Conservation (phyloP, 805 yeast species). For the Candida maesae region DNA sequence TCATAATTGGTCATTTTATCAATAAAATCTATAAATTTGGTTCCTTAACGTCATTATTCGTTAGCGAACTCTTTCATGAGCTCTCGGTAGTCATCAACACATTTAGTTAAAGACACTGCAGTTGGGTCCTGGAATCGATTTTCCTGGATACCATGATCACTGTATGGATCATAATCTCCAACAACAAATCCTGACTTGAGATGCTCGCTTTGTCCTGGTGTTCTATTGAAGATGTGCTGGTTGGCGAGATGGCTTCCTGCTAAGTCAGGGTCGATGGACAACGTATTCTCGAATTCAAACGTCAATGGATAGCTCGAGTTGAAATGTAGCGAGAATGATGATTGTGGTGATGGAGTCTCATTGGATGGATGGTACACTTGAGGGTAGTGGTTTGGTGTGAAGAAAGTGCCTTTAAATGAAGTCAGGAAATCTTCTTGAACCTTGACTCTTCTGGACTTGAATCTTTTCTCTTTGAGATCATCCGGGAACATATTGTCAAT, state of each 20-base stretch:
- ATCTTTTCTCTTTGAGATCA: conserved; percentile 14
- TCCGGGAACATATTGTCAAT: conserved; percentile 21
- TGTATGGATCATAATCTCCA: conserved; percentile 19
- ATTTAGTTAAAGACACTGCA: conserved; percentile 4
- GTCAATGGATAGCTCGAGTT: conserved; percentile 14
- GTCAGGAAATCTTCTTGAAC: conserved; percentile 17
- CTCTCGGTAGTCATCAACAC: conserved; percentile 19
- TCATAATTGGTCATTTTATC: too few relatives aligned
- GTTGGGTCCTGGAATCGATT: background rate
- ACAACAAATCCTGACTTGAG: conserved; percentile 12
- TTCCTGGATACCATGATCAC: conserved; percentile 9
- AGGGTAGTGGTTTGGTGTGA: conserved; percentile 23
- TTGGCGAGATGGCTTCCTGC: background rate
- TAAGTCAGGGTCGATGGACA: background rate
- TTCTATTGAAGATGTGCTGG: background rate
- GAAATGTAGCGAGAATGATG: conserved; percentile 15
- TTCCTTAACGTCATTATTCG: background rate
- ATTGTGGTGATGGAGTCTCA: background rate
- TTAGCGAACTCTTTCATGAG: conserved; percentile 15
- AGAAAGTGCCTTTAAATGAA: conserved; percentile 11
- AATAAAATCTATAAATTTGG: too few relatives aligned
- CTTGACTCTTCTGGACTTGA: conserved; percentile 19
- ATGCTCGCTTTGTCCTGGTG: conserved; percentile 1
- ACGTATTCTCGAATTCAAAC: conserved; percentile 5
- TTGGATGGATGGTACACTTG: conserved; percentile 3